Percentiles rank a stretch among this genome's conserved stretches.
Conservation (phyloP, 495 filamentous ascomycete genomes). For the Penicillium odoratum region DNA sequence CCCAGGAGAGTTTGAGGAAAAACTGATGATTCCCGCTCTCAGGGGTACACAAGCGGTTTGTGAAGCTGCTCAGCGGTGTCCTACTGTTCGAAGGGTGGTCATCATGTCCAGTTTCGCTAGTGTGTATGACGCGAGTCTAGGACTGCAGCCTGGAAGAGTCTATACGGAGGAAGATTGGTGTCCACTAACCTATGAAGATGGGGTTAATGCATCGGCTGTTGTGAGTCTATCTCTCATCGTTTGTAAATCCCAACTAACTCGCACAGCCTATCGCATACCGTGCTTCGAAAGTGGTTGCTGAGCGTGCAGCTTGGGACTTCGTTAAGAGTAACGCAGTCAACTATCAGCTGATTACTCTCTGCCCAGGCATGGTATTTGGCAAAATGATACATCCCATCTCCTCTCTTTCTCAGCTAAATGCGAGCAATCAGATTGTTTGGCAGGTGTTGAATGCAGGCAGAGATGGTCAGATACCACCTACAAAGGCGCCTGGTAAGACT, state of each 20-base stretch:
- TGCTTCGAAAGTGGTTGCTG: constrained; percentile 37
- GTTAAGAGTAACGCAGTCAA: constrained; percentile 23
- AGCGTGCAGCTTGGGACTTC: constrained; percentile 35
- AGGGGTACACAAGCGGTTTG: constrained; percentile 30
- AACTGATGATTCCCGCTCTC: constrained; percentile 35
- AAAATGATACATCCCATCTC: constrained; percentile 31
- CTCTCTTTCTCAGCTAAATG: constrained; percentile 24
- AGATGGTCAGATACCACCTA: constrained; percentile 19
- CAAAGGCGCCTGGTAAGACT: constrained; percentile 26
- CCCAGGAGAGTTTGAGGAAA: constrained; percentile 30
- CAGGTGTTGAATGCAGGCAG: constrained; percentile 23
- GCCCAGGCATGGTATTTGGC: constrained; percentile 33
- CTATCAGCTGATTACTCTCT: constrained; percentile 26
- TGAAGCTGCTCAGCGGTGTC: constrained; percentile 23
- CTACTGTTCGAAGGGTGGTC: constrained; percentile 27
- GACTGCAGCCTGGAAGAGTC: constrained; percentile 23
- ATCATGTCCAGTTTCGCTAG: constrained; percentile 37
- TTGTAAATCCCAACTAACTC: background rate
- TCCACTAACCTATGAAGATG: constrained; percentile 37
- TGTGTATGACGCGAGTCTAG: constrained; percentile 31
- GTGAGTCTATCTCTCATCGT: constrained; percentile 11
- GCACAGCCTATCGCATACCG: constrained; percentile 34
- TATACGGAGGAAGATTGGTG: constrained; percentile 39
- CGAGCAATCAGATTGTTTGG: constrained; percentile 33
- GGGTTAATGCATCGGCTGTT: constrained; percentile 26